Base-by-base conservation (phyloP, 345 rosid species). In the Alliaria petiolata region DNA sequence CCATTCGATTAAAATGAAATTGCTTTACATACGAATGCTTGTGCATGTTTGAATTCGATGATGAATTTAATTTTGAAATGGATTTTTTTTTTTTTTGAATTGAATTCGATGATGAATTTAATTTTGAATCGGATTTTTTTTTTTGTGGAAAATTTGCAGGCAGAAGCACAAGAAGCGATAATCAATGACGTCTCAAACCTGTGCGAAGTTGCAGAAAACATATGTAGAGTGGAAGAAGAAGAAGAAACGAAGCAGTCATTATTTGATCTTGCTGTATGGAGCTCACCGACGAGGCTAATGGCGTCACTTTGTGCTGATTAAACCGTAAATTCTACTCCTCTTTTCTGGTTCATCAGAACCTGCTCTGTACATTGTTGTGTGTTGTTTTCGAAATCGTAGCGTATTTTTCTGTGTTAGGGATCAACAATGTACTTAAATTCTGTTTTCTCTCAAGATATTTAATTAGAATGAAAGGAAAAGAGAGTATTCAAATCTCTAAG, bases 251-350 rank as follows among this genome's bases (percentile, higher is more conserved):
- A 72, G 19, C 79, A 86, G 40, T 63, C 80, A 0, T 78, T 81
- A 28, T 62, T 85, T 6, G 80, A 85, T 76, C 88, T 89, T 71
- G 84, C 83, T 1, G 65, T 93, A n/a, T 93, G 97, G 98, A 78
- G 81, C 44, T 87, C 96, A 2, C 95, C 96, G 0, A 76, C 31
- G 5, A 83, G 81, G 59, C 85, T 93, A 15, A 82, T 91, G 95
- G 80, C 81, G n/a, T 80, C 88, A 0, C 88, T 93, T 43, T 86
- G 85, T 77, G 85, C 81, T 9, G 80, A 82, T 47, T 57, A 67
- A 54, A 15, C 8, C 3, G 4, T 42, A 11, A 22, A 7, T 53
- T 31, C 9, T 42, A 3, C 4, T 6, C 15, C 30, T 71, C n/a
- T n/a, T 36, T 25, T 31, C 3, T 17, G 30, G 8, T 39, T 56